A percentile compares a stretch with the other conserved stretches of the same genome.
These are phyloP conservation scores for Trichocladium uniseriatum DNA, from an alignment of 495 filamentous ascomycete genomes.

Conservation along the genomic window DNA sequence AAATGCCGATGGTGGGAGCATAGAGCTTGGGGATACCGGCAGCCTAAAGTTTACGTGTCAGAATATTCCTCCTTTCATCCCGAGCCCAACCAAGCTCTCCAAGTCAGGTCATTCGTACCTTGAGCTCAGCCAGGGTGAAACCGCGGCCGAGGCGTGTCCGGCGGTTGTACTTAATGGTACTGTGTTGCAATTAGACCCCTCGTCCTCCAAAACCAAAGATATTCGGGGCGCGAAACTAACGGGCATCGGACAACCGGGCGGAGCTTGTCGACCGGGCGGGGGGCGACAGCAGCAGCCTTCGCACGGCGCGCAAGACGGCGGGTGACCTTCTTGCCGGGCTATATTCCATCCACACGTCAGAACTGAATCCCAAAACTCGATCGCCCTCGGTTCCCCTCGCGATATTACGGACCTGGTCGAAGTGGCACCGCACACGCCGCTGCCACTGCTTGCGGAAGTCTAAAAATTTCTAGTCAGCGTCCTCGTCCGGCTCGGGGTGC, in stretches of 20 bases:
- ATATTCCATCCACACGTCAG: slow-evolving; percentile 35
- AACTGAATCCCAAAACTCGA: slow-evolving; percentile 10
- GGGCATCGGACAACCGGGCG: slow-evolving; percentile 93
- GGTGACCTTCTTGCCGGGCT: slow-evolving; percentile 91
- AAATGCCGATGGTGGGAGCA: slow-evolving; percentile 90
- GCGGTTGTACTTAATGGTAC: slow-evolving; percentile 88
- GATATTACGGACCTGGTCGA: slow-evolving; percentile 78
- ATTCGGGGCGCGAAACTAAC: slow-evolving; percentile 19
- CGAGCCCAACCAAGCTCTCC: not conserved
- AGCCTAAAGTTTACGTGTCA: slow-evolving; percentile 51
- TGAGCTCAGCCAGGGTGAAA: slow-evolving; percentile 93
- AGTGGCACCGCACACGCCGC: slow-evolving; percentile 93
- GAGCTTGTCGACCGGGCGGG: slow-evolving; percentile 93
- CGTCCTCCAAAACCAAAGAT: not conserved
- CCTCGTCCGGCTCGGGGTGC: slow-evolving; percentile 6
- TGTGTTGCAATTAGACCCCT: slow-evolving; percentile 24
- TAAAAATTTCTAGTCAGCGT: slow-evolving; percentile 29
- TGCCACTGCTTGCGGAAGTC: slow-evolving; percentile 99
- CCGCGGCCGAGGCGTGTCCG: slow-evolving; percentile 92
- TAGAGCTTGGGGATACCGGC: slow-evolving; percentile 92
- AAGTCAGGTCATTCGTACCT: slow-evolving; percentile 52
- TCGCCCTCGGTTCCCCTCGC: not conserved
- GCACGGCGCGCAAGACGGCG: slow-evolving; percentile 79
- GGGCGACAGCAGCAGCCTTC: slow-evolving; percentile 90
- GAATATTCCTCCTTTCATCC: not conserved